phyloP scores from a whole-genome alignment of 2,329 filamentous ascomycete species.

The Ophiobolus disseminans region DNA sequence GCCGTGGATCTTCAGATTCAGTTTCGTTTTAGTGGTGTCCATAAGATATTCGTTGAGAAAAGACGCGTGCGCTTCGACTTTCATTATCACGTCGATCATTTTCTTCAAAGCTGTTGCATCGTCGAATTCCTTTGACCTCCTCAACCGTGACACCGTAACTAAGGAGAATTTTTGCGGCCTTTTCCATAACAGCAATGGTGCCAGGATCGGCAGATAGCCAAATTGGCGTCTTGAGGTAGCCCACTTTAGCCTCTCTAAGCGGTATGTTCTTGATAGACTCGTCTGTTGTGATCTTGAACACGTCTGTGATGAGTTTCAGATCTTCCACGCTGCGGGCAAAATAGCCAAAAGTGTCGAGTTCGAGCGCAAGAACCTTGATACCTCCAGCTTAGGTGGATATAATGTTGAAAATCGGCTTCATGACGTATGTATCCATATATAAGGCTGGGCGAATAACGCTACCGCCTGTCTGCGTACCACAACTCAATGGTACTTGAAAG shows the following conservation, averaged over 20 bases:
- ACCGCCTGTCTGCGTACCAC: conserved; percentile 70
- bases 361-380: neutral
- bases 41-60: neutral
- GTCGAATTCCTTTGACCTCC: neutral
- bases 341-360: neutral
- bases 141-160: neutral
- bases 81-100: neutral
- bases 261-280: neutral
- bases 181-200: conserved; percentile 6
- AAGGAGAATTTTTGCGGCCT: conserved; percentile 29
- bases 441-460: conserved; percentile 66
- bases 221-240: conserved; percentile 49
- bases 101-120: neutral
- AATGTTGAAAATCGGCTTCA: conserved; percentile 52
- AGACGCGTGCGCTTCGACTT: neutral
- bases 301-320: neutral
- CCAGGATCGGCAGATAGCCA: conserved; percentile 33
- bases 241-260: neutral
- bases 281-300: neutral
- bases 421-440: conserved; percentile 66
- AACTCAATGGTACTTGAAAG: conserved; percentile 62
- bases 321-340: neutral
- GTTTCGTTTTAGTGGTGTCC: neutral
- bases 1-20: neutral
- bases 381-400: neutral